These are phyloP conservation scores for Begonia loranthoides DNA, from an alignment of 306 rosid species.

Conservation along the genomic window DNA sequence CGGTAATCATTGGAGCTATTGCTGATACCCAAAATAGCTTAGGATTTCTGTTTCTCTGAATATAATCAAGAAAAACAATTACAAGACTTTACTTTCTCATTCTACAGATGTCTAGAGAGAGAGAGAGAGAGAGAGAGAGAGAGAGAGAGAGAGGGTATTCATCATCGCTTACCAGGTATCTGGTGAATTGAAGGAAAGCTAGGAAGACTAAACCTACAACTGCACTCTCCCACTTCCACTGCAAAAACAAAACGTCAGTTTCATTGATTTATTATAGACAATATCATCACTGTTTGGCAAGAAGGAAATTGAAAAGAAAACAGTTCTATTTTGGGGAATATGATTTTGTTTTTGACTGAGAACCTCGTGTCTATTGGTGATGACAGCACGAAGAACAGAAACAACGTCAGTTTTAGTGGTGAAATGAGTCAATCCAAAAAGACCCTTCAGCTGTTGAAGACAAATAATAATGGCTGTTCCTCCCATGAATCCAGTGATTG, in stretches of 20 bases:
- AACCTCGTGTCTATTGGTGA: conserved; percentile 35
- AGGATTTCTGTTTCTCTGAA: conserved; percentile 43
- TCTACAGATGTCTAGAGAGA: neutral
- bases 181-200: conserved; percentile 36
- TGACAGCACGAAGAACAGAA: conserved; percentile 25
- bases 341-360: conserved; percentile 1
- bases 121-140: conserved; percentile 2
- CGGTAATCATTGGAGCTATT: conserved; percentile 50
- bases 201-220: conserved; percentile 46
- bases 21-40: conserved; percentile 84
- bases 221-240: conserved; percentile 70
- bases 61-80: neutral
- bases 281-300: neutral
- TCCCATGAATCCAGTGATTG: conserved; percentile 81
- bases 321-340: no score
- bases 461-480: conserved; percentile 64
- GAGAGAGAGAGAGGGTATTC: neutral
- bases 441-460: conserved; percentile 61
- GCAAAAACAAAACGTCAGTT: conserved; percentile 2
- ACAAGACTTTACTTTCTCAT: neutral
- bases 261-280: neutral
- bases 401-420: conserved; percentile 41
- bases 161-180: conserved; percentile 26
- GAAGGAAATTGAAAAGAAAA: no score
- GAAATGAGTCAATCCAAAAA: conserved; percentile 49